Conservation (phyloP, 2,329 filamentous ascomycete genomes). For the Cryphonectria parasitica region DNA sequence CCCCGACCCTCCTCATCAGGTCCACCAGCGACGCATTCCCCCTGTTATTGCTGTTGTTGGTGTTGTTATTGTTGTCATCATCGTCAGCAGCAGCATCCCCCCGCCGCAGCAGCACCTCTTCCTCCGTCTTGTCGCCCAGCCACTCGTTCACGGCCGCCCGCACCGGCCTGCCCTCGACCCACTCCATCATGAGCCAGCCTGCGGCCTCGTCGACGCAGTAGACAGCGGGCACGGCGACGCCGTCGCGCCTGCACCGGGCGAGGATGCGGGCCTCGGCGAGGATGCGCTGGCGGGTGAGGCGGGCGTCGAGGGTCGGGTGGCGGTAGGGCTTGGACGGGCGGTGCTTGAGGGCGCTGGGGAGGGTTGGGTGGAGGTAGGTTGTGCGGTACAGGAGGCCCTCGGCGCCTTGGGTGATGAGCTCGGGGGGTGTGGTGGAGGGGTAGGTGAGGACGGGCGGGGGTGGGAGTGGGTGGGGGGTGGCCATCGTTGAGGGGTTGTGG, state of each 20-base stretch:
- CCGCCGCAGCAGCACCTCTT: slow-evolving; percentile 22
- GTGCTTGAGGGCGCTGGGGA: slow-evolving; percentile 84
- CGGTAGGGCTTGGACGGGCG: slow-evolving; percentile 90
- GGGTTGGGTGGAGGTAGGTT: slow-evolving; percentile 70
- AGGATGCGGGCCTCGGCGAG: slow-evolving; percentile 88
- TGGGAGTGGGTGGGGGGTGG: slow-evolving; percentile 42
- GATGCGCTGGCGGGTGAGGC: slow-evolving; percentile 84
- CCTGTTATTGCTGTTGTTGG: slow-evolving; percentile 47
- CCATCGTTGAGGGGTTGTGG: slow-evolving; percentile 19
- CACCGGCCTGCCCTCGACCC: slow-evolving; percentile 76
- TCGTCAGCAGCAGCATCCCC: slow-evolving; percentile 28
- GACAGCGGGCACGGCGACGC: slow-evolving; percentile 80
- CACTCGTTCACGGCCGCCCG: slow-evolving; percentile 71
- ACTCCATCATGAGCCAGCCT: slow-evolving; percentile 83
- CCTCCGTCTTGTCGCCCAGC: slow-evolving; percentile 51
- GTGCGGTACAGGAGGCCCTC: slow-evolving; percentile 94
- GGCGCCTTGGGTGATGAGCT: slow-evolving; percentile 87
- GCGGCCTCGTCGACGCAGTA: slow-evolving; percentile 67
- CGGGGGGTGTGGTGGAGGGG: slow-evolving; percentile 62
- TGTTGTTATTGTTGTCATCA: too few relatives aligned
- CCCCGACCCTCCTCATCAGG: slow-evolving; percentile 73
- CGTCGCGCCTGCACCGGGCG: slow-evolving; percentile 76
- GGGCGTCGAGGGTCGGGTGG: slow-evolving; percentile 84
- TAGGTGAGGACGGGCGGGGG: slow-evolving; percentile 69
- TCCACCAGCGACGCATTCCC: slow-evolving; percentile 49